Percentiles rank a stretch among this genome's conserved stretches.
These are phyloP conservation scores for Leccinum discolor DNA, from an alignment of 1,284 basidiomycete species.

Conservation along the genomic window DNA sequence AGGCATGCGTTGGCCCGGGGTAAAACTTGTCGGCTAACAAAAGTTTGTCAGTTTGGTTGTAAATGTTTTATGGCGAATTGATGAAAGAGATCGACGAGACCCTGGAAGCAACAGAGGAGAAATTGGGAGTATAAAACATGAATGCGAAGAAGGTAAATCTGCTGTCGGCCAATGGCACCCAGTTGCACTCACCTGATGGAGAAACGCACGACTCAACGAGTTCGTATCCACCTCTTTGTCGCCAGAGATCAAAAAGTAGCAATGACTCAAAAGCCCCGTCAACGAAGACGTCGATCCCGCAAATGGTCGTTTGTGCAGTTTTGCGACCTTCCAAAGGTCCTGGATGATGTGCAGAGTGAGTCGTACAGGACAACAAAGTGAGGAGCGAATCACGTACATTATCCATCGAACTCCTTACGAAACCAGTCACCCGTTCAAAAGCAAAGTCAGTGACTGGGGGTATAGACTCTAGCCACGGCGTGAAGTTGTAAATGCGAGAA, in stretches of 20 bases:
- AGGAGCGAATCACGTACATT: constrained; percentile 41
- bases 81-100: no score
- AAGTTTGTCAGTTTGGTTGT: constrained; percentile 5
- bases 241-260: constrained; percentile 83
- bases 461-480: constrained; percentile 68
- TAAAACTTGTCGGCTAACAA: constrained; percentile 64
- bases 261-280: constrained; percentile 82
- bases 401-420: constrained; percentile 84
- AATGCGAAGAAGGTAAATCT: not conserved
- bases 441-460: constrained; percentile 88
- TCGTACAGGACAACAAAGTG: not conserved
- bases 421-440: constrained; percentile 80
- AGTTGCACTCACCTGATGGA: constrained; percentile 50
- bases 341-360: constrained; percentile 26
- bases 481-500: constrained; percentile 87
- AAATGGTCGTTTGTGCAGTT: constrained; percentile 61
- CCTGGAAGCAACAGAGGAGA: not conserved
- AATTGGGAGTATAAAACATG: not conserved
- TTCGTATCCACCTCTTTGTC: constrained; percentile 63
- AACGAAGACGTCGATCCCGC: constrained; percentile 94
- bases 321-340: constrained; percentile 70
- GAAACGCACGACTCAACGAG: constrained; percentile 60
- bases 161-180: not conserved
- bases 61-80: not conserved
- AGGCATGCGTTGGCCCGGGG: constrained; percentile 82